Percentiles rank a stretch among this genome's conserved stretches.
These are phyloP conservation scores for Trichoderma polysporum DNA, from an alignment of 2,329 filamentous ascomycete species.

Conservation along the genomic window DNA sequence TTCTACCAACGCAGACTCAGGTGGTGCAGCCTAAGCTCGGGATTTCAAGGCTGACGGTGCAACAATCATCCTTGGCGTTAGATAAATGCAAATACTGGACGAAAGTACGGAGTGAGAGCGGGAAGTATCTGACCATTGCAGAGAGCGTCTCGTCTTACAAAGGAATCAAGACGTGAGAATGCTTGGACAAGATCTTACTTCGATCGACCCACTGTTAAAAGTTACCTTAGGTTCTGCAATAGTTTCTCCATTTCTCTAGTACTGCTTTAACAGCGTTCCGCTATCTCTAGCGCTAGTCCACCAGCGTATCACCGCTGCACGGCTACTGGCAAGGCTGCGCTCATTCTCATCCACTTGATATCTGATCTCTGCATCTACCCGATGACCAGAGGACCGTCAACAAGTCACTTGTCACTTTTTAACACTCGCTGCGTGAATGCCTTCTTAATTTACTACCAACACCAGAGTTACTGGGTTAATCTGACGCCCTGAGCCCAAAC, in stretches of 20 bases:
- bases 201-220: slow-evolving; percentile 3
- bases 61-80: neutral
- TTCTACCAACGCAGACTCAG: neutral
- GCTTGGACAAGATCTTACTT: neutral
- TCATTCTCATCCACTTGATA: slow-evolving; percentile 3
- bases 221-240: neutral
- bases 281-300: neutral
- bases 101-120: neutral
- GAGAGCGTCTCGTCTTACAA: too few species aligned
- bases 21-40: neutral
- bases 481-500: too few species aligned
- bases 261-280: neutral
- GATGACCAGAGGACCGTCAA: neutral
- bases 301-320: slow-evolving; percentile 12
- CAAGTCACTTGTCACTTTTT: neutral
- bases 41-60: neutral
- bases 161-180: neutral
- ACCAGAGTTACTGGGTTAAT: neutral
- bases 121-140: too few species aligned
- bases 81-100: neutral
- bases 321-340: slow-evolving; percentile 17
- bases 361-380: neutral
- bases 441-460: neutral
- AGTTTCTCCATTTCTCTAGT: neutral
- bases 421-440: neutral